Base-by-base conservation (phyloP, 164 flowering plant species). In the Akebia trifoliata region DNA sequence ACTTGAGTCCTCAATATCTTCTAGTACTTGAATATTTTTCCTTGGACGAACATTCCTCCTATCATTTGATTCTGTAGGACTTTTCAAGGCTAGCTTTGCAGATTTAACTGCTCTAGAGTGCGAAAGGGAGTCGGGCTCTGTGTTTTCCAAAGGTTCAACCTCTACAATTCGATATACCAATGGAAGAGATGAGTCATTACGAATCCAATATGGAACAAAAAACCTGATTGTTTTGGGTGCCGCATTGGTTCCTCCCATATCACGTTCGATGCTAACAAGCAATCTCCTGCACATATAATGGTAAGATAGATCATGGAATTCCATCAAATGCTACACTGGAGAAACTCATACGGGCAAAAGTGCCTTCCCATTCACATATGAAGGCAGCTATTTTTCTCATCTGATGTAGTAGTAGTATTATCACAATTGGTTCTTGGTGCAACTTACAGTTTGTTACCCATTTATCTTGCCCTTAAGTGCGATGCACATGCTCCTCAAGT, bases 171-270 rank as follows among this genome's bases (percentile, higher is more conserved):
- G 81, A 72, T 87, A 90, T 60, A 79, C 74, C 66, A 90, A 70
- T 43, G 79, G 69, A 32, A 94, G 60, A 68, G 77, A 78, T 42
- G 86, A 81, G 56, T 85, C 84, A 68, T 94, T 94, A 9, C 67
- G 70, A 59, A 94, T 86, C 97, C 97, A 94, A 64, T 94, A 94
- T 22, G 99, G 95, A 60, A 94, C 91, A 78, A 83, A 90, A 32
- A 90, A 74, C 59, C 96, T 84, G 42, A 94, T 75, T 45, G 81
- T 87, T 68, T 94, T 94, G 2, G 93, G 86, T 15, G 93, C 83
- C 71, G 84, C 81, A 66, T 44, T 67, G 18, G 78, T 83, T 64
- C 80, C 91, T 54, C 97, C 99, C 80, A 85, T 60, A 67, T 88
- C 96, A 52, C 84, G 82, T 57, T 94, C 99, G 51, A 94, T 74